Base-by-base conservation (phyloP, 306 rosid species). In the Myrica gale region DNA sequence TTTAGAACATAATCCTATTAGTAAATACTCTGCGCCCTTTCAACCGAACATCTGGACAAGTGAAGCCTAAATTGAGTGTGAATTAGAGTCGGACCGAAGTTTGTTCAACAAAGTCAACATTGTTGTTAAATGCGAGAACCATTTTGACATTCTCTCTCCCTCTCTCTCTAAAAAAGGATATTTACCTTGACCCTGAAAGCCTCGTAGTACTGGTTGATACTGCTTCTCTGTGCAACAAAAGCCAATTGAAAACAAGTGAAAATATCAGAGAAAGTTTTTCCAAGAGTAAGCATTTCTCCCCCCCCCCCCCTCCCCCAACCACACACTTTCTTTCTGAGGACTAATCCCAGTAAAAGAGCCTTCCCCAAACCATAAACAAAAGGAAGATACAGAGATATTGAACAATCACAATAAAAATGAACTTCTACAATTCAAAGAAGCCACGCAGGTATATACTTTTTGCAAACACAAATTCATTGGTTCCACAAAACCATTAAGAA, bases 221-320 rank as follows among this genome's bases (percentile, higher is more conserved):
- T 78, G 90, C 81, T 90, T 88, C 89, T 87, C 97, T 87, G 90
- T 60, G 65, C 79, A 86, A 72, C 67, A 48, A 60, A 47, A 78
- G 56, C 57, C 73, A 69, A 50, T 54, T 17, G 55, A 19, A 58
- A 51, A n/a, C 76, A 48, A 9, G 12, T 26, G 12, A 11, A 57
- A 58, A 58, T 58, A 9, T 10, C 26, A 23, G 63, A 23, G 20
- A 56, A 56, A 56, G 1, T n/a, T 20, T 56, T 56, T 56, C 63
- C 15, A 56, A 20, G 52, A 48, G 10, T 10, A 48, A 48, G 52
- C 52, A 48, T 13, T 48, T 48, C 15, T 47, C 10, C 13, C 1
- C 8, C 12, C 4, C 65, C 41, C 20, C 21, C 26, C 4, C 26
- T n/a, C 37, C 37, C 3, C 37, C 37, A 32, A 32, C 3, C 37